These are phyloP conservation scores for Talaromyces thailandensis DNA, from an alignment of 495 filamentous ascomycete genomes.

Conservation along the genomic window DNA sequence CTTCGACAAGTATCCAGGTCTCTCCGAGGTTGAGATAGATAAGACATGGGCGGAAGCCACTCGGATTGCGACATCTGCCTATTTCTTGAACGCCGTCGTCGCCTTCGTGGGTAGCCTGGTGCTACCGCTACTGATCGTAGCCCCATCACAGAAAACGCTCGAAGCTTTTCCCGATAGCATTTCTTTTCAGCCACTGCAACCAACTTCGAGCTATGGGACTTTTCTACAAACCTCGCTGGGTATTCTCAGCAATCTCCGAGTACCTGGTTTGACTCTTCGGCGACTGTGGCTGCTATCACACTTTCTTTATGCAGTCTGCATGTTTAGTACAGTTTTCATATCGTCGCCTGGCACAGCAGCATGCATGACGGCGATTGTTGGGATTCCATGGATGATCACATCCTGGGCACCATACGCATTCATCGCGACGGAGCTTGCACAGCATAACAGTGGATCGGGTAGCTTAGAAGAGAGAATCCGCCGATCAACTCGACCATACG, in stretches of 20 bases:
- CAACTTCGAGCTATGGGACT: not conserved
- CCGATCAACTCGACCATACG: not conserved
- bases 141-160: not conserved
- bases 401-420: conserved; percentile 90
- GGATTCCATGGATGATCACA: conserved; percentile 83
- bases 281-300: not conserved
- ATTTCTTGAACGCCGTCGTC: conserved; percentile 75
- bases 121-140: conserved; percentile 65
- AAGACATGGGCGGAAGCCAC: conserved; percentile 73
- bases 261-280: not conserved
- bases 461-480: not conserved
- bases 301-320: not conserved
- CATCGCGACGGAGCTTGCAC: conserved; percentile 76
- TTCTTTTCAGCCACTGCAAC: not conserved
- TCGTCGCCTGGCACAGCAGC: conserved; percentile 56
- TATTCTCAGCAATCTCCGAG: not conserved
- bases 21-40: conserved; percentile 52
- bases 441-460: conserved; percentile 51
- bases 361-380: conserved; percentile 64
- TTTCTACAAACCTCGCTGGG: not conserved
- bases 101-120: conserved; percentile 70
- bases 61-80: conserved; percentile 69
- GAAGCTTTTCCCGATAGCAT: not conserved
- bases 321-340: conserved; percentile 51
- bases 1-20: conserved; percentile 38